Evolutionary conservation across 257 asterid genomes (phyloP).

Genomic region (Solanum gandarillasii): DNA sequence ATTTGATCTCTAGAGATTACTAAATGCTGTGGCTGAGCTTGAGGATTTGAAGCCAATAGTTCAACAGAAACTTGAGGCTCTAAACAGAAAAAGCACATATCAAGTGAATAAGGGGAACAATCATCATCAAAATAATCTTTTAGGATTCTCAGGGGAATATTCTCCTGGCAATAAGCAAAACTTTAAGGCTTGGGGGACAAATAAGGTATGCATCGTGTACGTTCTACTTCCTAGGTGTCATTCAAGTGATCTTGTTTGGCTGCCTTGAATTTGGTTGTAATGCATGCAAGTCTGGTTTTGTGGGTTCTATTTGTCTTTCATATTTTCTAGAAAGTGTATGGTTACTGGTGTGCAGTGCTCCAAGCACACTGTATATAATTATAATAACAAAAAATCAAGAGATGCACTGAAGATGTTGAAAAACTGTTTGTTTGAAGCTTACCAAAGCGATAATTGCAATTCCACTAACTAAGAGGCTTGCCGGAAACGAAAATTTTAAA

Average conservation of each 20-base stretch:
- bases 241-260: background rate
- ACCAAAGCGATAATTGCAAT: background rate
- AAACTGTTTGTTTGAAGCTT: background rate
- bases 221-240: background rate
- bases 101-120: slow-evolving; percentile 26
- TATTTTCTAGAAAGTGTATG: background rate
- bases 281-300: background rate
- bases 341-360: background rate
- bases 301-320: background rate
- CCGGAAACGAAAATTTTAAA: background rate
- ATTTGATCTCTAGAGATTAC: slow-evolving; percentile 40
- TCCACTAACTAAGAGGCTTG: background rate
- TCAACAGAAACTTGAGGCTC: slow-evolving; percentile 53
- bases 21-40: slow-evolving; percentile 63
- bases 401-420: background rate
- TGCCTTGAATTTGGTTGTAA: background rate
- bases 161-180: slow-evolving; percentile 36
- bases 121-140: slow-evolving; percentile 23
- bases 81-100: slow-evolving; percentile 30
- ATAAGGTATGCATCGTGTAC: slow-evolving; percentile 30
- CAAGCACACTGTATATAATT: background rate
- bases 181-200: slow-evolving; percentile 24
- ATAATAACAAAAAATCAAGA: background rate
- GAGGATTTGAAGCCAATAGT: slow-evolving; percentile 78
- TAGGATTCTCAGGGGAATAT: slow-evolving; percentile 29